A percentile compares a stretch with the other conserved stretches of the same genome.
Evolutionary conservation across 2,329 filamentous ascomycete genomes (phyloP).

Genomic region (Colletotrichum trifolii): DNA sequence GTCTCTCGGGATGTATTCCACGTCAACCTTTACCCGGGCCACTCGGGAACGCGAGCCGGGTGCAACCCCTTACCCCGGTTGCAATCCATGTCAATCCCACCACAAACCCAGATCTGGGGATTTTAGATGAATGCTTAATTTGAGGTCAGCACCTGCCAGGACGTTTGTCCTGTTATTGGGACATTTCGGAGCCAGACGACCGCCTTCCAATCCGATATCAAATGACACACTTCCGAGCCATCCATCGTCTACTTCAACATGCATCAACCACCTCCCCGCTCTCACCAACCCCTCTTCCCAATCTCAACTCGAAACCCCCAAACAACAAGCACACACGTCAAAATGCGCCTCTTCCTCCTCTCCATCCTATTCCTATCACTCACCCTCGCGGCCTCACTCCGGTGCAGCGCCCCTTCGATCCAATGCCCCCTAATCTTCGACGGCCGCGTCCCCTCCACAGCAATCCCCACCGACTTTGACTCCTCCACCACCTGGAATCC

Average conservation of each 20-base stretch:
- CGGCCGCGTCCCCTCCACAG: slow-evolving; percentile 46
- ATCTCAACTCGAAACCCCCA: neutral
- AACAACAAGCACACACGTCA: neutral
- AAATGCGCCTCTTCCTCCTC: slow-evolving; percentile 5
- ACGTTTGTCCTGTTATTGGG: neutral
- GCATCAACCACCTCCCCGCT: too few species aligned
- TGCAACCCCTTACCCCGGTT: too few species aligned
- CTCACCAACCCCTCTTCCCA: neutral
- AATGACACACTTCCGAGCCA: neutral
- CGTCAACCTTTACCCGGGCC: neutral
- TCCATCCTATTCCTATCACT: neutral
- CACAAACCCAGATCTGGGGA: too few species aligned
- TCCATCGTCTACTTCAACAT: too few species aligned
- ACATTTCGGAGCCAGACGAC: neutral
- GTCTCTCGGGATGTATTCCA: too few species aligned
- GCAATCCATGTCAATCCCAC: too few species aligned
- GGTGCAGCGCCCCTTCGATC: slow-evolving; percentile 24
- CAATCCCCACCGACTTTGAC: slow-evolving; percentile 46
- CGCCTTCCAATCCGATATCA: neutral
- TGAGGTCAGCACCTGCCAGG: too few species aligned
- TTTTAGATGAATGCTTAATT: too few species aligned
- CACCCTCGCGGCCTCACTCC: neutral
- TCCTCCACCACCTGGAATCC: slow-evolving; percentile 41
- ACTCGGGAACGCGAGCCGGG: neutral
- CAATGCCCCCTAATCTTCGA: slow-evolving; percentile 51